A percentile compares a stretch with the other conserved stretches of the same genome.
phyloP scores from a whole-genome alignment of 805 yeast genomes.

The Komagataella phaffii region DNA sequence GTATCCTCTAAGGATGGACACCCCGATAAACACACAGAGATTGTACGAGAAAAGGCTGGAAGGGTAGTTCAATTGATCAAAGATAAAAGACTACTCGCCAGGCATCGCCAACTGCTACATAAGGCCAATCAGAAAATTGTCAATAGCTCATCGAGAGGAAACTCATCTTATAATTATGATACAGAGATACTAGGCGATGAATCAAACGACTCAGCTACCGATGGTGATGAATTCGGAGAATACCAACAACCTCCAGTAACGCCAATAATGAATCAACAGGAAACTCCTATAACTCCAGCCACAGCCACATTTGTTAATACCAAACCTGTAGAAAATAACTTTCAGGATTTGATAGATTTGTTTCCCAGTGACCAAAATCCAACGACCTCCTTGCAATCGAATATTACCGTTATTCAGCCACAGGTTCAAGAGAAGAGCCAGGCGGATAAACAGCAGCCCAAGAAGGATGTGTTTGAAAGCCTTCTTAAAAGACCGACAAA shows the following conservation, averaged over 20 bases:
- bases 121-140: neutral
- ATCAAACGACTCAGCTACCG: neutral
- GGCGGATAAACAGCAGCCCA: neutral
- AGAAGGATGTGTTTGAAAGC: neutral
- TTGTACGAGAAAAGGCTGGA: constrained; percentile 7
- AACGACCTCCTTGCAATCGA: neutral
- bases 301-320: neutral
- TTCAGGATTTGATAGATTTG: neutral
- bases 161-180: neutral
- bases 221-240: constrained; percentile 13
- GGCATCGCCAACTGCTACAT: constrained; percentile 8
- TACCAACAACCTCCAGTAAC: constrained; percentile 4
- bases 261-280: neutral
- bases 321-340: neutral
- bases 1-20: constrained; percentile 11
- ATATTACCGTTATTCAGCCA: neutral
- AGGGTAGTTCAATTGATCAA: constrained; percentile 6
- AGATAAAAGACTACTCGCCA: constrained; percentile 4
- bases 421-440: neutral
- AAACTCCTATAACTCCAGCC: neutral
- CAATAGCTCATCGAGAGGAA: neutral
- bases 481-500: neutral
- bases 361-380: neutral
- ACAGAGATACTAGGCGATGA: neutral
- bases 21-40: constrained; percentile 11